These are phyloP conservation scores for Coniochaeta sp. DNA, from an alignment of 2,329 filamentous ascomycete species.

Conservation along the genomic window DNA sequence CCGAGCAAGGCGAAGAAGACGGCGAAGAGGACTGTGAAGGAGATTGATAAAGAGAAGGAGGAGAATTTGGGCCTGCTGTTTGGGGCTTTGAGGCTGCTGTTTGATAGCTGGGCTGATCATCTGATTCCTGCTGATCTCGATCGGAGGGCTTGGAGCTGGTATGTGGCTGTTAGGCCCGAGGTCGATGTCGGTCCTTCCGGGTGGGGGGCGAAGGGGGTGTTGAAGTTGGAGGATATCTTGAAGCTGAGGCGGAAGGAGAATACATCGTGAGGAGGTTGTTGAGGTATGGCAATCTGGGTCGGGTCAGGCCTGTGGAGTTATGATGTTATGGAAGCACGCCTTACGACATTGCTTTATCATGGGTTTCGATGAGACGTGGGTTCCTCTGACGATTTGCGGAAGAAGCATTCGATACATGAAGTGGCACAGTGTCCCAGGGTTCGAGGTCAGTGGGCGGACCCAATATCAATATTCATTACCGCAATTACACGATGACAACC, in stretches of 20 bases:
- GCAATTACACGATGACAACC: too few species aligned
- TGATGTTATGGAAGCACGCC: too few species aligned
- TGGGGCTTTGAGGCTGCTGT: conserved; percentile 64
- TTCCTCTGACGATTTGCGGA: too few species aligned
- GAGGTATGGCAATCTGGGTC: too few species aligned
- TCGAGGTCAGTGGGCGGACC: too few species aligned
- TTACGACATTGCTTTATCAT: too few species aligned
- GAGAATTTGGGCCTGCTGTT: conserved; percentile 64
- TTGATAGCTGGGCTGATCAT: conserved; percentile 64
- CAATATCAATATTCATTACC: too few species aligned
- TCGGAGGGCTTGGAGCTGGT: conserved; percentile 74
- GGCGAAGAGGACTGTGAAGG: conserved; percentile 43
- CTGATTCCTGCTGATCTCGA: conserved; percentile 63
- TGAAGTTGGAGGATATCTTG: conserved; percentile 62
- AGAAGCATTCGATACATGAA: too few species aligned
- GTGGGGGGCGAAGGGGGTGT: conserved; percentile 73
- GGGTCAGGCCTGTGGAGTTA: too few species aligned
- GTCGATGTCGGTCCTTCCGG: conserved; percentile 68
- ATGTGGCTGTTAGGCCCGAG: conserved; percentile 67
- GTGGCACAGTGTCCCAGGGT: too few species aligned
- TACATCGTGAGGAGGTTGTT: not conserved
- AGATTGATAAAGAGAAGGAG: conserved; percentile 54
- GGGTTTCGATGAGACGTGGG: too few species aligned
- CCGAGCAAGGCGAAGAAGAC: conserved; percentile 9
- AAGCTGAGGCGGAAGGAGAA: conserved; percentile 39